phyloP scores from a whole-genome alignment of 805 yeast species.

The Metschnikowia gruessii region DNA sequence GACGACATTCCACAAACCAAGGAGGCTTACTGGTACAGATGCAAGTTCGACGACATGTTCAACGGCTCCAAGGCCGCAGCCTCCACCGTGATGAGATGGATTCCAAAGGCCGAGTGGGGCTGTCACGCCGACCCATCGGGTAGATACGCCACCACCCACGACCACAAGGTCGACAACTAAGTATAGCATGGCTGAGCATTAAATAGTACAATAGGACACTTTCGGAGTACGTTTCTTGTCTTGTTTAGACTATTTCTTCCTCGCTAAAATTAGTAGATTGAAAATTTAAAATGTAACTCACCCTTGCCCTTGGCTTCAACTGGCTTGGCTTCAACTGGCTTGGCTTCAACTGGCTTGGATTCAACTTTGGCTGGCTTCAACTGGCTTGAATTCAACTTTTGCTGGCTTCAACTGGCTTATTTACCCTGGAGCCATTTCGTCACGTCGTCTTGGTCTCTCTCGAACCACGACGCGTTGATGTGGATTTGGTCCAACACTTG shows the following conservation, averaged over 20 bases:
- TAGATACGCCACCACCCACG: constrained; percentile 90
- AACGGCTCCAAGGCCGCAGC: constrained; percentile 85
- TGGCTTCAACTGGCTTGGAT: too few relatives aligned
- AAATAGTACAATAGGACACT: not conserved
- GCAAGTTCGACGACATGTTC: constrained; percentile 91
- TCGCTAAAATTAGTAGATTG: too few relatives aligned
- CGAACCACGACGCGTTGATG: constrained; percentile 50
- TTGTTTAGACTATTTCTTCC: too few relatives aligned
- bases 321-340: too few relatives aligned
- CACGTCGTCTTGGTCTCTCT: constrained; percentile 44
- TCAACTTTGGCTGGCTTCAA: too few relatives aligned
- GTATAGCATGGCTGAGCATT: not conserved
- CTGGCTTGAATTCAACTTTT: too few relatives aligned
- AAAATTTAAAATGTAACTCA: too few relatives aligned
- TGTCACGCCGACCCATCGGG: constrained; percentile 99
- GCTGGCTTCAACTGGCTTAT: too few relatives aligned
- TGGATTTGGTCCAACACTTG: constrained; percentile 57
- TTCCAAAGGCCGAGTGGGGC: constrained; percentile 99
- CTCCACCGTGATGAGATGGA: constrained; percentile 97
- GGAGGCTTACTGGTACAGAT: constrained; percentile 99
- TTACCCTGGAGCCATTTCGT: constrained; percentile 42
- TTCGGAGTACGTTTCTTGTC: not conserved
- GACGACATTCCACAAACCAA: constrained; percentile 90
- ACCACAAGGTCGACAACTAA: constrained; percentile 41
- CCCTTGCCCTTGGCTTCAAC: too few relatives aligned